These are phyloP conservation scores for Citrus maxima DNA, from an alignment of 345 rosid genomes.

Conservation along the genomic window DNA sequence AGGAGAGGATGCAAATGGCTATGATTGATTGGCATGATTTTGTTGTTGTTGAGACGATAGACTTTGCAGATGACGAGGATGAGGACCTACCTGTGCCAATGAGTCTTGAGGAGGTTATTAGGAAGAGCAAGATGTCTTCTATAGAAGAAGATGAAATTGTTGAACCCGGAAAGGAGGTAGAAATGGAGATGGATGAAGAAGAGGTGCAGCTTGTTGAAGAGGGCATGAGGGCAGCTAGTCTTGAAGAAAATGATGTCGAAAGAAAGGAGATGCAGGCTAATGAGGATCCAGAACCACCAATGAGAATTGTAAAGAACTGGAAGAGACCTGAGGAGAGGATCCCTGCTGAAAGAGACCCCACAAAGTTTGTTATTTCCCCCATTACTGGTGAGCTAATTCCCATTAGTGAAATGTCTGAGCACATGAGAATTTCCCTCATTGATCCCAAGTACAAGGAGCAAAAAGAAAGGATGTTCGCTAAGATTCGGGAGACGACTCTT, in stretches of 20 bases:
- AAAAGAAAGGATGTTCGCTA: constrained; percentile 66
- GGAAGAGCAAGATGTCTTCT: constrained; percentile 52
- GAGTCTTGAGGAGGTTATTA: constrained; percentile 63
- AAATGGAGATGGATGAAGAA: constrained; percentile 73
- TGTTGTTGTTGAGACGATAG: constrained; percentile 58
- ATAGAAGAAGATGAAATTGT: constrained; percentile 45
- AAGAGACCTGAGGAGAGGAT: constrained; percentile 67
- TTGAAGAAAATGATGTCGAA: constrained; percentile 42
- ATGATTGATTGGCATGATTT: constrained; percentile 77
- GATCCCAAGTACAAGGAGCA: constrained; percentile 70
- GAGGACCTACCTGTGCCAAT: constrained; percentile 68
- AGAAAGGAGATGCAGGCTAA: constrained; percentile 17
- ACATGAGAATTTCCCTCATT: constrained; percentile 61
- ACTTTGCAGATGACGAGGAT: constrained; percentile 68
- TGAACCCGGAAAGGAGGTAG: constrained; percentile 61
- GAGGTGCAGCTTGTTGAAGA: constrained; percentile 67
- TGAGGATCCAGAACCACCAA: constrained; percentile 53
- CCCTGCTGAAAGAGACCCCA: constrained; percentile 56
- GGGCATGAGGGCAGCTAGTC: constrained; percentile 56
- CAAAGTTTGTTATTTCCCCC: constrained; percentile 52
- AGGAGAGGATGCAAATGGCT: constrained; percentile 63
- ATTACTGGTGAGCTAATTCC: constrained; percentile 60
- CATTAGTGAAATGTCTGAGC: constrained; percentile 63
- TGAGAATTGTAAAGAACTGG: constrained; percentile 66
- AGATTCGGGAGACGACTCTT: constrained; percentile 66